Evolutionary conservation across 257 asterid genomes (phyloP).

Genomic region (Striga asiatica): DNA sequence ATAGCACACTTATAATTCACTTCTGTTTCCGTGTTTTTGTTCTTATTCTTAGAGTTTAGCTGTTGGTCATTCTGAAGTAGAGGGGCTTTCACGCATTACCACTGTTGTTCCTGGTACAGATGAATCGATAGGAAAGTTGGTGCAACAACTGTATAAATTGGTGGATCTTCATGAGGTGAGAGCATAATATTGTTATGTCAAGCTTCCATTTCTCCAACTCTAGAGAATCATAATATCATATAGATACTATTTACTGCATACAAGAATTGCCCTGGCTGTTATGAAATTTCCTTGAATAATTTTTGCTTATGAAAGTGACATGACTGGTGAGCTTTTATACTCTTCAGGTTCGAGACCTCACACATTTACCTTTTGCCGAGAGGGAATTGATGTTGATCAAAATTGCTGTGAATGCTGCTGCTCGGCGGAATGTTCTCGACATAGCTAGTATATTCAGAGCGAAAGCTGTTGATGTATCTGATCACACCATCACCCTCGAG

Average conservation of each 20-base stretch:
- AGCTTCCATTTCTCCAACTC: neutral
- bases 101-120: conserved; percentile 98
- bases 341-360: conserved; percentile 70
- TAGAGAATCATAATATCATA: neutral
- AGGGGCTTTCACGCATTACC: conserved; percentile 91
- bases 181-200: conserved; percentile 12
- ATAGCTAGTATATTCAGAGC: conserved; percentile 98
- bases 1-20: too few species aligned
- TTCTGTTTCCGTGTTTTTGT: conserved; percentile 9
- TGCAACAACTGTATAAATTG: conserved; percentile 77
- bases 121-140: conserved; percentile 74
- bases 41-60: conserved; percentile 71
- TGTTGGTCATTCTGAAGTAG: conserved; percentile 93
- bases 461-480: conserved; percentile 95
- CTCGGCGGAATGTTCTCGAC: conserved; percentile 87
- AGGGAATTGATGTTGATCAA: conserved; percentile 85
- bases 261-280: too few species aligned
- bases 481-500: conserved; percentile 96
- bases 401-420: conserved; percentile 82
- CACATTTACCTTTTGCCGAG: conserved; percentile 90
- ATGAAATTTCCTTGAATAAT: neutral
- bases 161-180: conserved; percentile 94
- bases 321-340: conserved; percentile 13
- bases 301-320: conserved; percentile 14
- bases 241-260: too few species aligned